Percentiles rank a stretch among this genome's conserved stretches.
Conservation (phyloP, 2,329 filamentous ascomycete species). For the Colletotrichum sp. region DNA sequence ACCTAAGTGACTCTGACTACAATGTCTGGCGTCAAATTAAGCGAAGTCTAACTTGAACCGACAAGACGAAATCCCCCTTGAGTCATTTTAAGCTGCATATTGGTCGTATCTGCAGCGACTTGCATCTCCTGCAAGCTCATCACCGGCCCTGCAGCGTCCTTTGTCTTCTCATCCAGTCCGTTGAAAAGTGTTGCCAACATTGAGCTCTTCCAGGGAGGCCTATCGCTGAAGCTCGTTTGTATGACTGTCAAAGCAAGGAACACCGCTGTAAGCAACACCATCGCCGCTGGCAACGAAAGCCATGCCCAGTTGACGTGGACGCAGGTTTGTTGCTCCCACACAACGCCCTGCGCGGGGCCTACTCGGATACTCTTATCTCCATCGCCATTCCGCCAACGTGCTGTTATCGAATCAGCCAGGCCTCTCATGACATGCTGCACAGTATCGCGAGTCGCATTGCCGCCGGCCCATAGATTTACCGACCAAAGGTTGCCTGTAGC, state of each 20-base stretch:
- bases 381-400: neutral
- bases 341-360: neutral
- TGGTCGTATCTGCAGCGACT: neutral
- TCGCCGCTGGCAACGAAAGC: neutral
- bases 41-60: neutral
- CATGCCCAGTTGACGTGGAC: neutral
- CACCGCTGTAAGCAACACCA: neutral
- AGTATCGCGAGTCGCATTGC: neutral
- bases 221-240: neutral
- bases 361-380: neutral
- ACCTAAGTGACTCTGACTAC: neutral
- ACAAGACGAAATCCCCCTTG: neutral
- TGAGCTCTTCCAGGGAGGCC: neutral
- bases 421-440: neutral
- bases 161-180: neutral
- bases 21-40: neutral
- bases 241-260: neutral
- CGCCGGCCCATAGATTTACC: neutral
- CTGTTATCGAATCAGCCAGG: neutral
- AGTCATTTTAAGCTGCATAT: neutral
- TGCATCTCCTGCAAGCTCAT: neutral
- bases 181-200: neutral
- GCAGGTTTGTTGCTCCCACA: neutral
- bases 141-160: neutral
- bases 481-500: neutral